Conservation (phyloP, 768 basidiomycete genomes). For the Boletales sp. region DNA sequence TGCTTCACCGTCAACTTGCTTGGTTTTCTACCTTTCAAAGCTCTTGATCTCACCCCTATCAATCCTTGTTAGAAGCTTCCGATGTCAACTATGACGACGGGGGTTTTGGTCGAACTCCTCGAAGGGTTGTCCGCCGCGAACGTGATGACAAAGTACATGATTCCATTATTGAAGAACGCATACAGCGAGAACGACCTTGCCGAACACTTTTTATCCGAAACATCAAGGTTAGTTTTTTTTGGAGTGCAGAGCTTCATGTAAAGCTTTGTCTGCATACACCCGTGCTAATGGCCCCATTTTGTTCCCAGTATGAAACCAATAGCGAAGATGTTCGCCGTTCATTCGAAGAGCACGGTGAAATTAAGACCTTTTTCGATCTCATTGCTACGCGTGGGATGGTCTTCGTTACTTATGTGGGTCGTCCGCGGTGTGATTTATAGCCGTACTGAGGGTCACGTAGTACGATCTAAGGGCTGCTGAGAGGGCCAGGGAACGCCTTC, state of each 20-base stretch:
- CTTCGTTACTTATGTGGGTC: constrained; percentile 95
- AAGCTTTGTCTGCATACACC: constrained; percentile 3
- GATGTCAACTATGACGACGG: constrained; percentile 56
- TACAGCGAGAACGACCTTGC: constrained; percentile 91
- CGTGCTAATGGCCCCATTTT: constrained; percentile 12
- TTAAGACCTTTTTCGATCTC: constrained; percentile 96
- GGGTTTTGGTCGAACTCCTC: constrained; percentile 39
- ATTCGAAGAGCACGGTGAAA: constrained; percentile 93
- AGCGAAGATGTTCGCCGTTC: constrained; percentile 78
- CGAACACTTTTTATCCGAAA: constrained; percentile 96
- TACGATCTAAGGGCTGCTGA: constrained; percentile 92
- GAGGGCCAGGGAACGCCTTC: constrained; percentile 84
- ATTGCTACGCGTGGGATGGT: constrained; percentile 97
- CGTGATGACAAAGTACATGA: constrained; percentile 88
- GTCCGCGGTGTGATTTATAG: neutral
- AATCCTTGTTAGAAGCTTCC: constrained; percentile 59
- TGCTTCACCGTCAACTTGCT: constrained; percentile 39
- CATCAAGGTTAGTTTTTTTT: constrained; percentile 77
- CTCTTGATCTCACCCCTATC: constrained; percentile 38
- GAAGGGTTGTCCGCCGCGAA: constrained; percentile 63
- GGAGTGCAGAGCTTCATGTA: constrained; percentile 10
- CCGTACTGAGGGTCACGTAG: constrained; percentile 42
- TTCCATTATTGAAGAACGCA: constrained; percentile 90
- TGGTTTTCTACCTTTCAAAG: constrained; percentile 45
- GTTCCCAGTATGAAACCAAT: constrained; percentile 77